These are phyloP conservation scores for Penicillium crystallinum DNA, from an alignment of 495 filamentous ascomycete species.

Conservation along the genomic window DNA sequence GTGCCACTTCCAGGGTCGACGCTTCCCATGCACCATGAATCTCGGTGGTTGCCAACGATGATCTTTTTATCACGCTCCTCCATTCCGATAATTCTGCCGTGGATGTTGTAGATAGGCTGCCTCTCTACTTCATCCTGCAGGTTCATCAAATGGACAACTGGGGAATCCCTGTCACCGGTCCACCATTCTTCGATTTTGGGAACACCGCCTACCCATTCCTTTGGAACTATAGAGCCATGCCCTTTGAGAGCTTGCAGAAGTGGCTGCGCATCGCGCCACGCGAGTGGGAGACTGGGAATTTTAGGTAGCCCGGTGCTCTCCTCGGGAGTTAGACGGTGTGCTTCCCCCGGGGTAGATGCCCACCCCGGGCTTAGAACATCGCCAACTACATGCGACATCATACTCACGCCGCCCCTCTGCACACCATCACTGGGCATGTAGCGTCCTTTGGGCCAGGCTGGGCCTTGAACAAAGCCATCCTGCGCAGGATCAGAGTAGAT, in stretches of 20 bases:
- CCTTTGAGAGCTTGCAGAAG: slow-evolving; percentile 75
- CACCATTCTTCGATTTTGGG: slow-evolving; percentile 71
- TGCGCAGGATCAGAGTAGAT: slow-evolving; percentile 87
- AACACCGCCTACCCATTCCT: slow-evolving; percentile 72
- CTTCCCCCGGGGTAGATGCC: slow-evolving; percentile 65
- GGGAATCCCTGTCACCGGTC: slow-evolving; percentile 73
- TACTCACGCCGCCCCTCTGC: slow-evolving; percentile 74
- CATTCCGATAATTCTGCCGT: slow-evolving; percentile 73
- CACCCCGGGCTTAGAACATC: slow-evolving; percentile 88
- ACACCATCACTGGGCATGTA: slow-evolving; percentile 76
- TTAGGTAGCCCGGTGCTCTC: slow-evolving; percentile 67
- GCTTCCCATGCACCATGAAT: slow-evolving; percentile 89
- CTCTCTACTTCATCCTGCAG: slow-evolving; percentile 76
- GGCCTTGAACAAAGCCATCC: slow-evolving; percentile 67
- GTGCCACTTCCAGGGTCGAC: slow-evolving; percentile 83
- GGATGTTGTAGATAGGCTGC: slow-evolving; percentile 85
- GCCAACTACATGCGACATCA: slow-evolving; percentile 76
- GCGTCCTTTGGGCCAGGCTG: slow-evolving; percentile 65
- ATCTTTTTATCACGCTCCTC: slow-evolving; percentile 82
- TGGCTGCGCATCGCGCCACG: slow-evolving; percentile 81
- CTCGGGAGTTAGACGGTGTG: slow-evolving; percentile 57
- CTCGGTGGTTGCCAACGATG: slow-evolving; percentile 89
- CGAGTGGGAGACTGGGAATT: slow-evolving; percentile 83
- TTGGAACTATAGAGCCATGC: slow-evolving; percentile 62
- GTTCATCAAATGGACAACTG: slow-evolving; percentile 79